Conservation (phyloP, 495 filamentous ascomycete species). For the Lepraria neglecta region DNA sequence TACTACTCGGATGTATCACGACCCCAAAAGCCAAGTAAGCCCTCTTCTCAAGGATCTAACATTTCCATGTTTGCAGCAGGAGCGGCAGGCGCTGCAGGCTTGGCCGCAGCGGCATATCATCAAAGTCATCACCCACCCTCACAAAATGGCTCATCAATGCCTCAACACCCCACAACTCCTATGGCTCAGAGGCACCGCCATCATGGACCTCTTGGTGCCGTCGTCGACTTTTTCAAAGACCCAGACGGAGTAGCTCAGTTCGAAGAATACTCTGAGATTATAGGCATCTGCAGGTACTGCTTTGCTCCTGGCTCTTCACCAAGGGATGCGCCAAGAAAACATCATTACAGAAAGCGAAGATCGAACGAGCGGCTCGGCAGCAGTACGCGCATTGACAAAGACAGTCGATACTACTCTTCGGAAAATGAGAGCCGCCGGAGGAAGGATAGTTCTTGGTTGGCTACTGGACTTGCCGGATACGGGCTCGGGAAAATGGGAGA, state of each 20-base stretch:
- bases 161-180: conserved; percentile 25
- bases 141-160: conserved; percentile 9
- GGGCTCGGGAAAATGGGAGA: conserved; percentile 45
- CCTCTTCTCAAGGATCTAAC: conserved; percentile 36
- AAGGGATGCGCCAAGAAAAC: conserved; percentile 58
- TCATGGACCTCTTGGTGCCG: conserved; percentile 48
- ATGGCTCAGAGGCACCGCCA: conserved; percentile 45
- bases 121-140: conserved; percentile 26
- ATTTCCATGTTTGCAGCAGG: conserved; percentile 43
- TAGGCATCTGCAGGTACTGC: conserved; percentile 62
- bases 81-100: conserved; percentile 43
- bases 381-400: conserved; percentile 48
- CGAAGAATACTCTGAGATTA: conserved; percentile 68
- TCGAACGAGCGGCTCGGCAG: conserved; percentile 43
- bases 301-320: conserved; percentile 58
- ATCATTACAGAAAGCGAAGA: conserved; percentile 46
- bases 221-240: conserved; percentile 61
- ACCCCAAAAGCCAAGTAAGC: conserved; percentile 34
- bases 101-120: conserved; percentile 32
- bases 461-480: conserved; percentile 43
- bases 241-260: conserved; percentile 61
- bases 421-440: conserved; percentile 47
- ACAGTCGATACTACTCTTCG: conserved; percentile 51
- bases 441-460: conserved; percentile 47
- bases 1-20: conserved; percentile 13